Evolutionary conservation across 2,329 filamentous ascomycete species (phyloP).

Genomic region (Aspergillus proliferans): DNA sequence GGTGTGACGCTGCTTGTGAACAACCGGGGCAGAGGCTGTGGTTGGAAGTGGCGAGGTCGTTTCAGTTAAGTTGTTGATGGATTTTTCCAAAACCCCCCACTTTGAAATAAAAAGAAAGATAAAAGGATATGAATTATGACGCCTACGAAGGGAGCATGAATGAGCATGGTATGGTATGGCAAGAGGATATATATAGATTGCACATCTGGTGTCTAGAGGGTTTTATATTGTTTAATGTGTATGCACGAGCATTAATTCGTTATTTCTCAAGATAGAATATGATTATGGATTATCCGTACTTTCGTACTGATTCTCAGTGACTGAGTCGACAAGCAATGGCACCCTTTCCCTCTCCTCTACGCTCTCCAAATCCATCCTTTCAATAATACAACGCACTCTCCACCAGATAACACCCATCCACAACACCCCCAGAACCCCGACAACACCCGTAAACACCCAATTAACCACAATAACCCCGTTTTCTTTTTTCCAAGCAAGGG

Average conservation of each 20-base stretch:
- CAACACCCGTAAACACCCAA: constrained; percentile 49
- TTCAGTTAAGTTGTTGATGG: neutral
- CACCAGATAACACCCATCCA: constrained; percentile 62
- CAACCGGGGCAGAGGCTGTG: constrained; percentile 23
- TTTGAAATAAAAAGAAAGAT: neutral
- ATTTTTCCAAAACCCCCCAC: neutral
- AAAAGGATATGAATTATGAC: constrained; percentile 5
- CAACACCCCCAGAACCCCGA: constrained; percentile 56
- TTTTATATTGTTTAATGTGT: too few species aligned
- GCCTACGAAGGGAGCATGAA: constrained; percentile 1
- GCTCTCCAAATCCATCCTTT: neutral
- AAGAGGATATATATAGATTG: neutral
- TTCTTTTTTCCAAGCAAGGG: constrained; percentile 72
- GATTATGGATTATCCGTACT: neutral
- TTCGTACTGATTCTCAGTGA: neutral
- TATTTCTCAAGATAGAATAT: too few species aligned
- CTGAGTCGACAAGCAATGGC: neutral
- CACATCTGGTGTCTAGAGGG: too few species aligned
- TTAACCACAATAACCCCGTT: constrained; percentile 65
- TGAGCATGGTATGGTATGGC: neutral
- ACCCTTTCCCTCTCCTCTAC: neutral
- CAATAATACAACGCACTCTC: constrained; percentile 8
- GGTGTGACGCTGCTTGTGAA: constrained; percentile 32
- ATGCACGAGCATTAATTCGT: too few species aligned
- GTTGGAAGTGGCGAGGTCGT: constrained; percentile 14